Conservation (phyloP, 768 basidiomycete species). For the Leccinum aurantiacum region DNA sequence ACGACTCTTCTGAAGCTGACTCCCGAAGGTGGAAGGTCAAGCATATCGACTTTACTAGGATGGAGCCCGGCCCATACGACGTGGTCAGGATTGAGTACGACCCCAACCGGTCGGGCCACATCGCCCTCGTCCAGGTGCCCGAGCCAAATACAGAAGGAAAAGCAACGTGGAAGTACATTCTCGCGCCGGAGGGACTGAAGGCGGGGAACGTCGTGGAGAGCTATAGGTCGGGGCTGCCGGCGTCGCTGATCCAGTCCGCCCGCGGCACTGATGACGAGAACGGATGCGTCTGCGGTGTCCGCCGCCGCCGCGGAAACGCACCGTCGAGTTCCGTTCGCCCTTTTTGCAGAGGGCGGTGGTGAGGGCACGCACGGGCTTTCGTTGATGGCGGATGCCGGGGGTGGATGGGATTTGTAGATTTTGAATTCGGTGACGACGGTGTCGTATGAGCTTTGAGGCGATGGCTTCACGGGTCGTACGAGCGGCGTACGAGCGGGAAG, state of each 20-base stretch:
- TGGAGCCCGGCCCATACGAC: slow-evolving; percentile 78
- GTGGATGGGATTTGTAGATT: too few relatives aligned
- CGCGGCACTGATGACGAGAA: slow-evolving; percentile 23
- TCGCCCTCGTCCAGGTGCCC: slow-evolving; percentile 79
- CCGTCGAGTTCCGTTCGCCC: too few relatives aligned
- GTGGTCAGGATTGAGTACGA: slow-evolving; percentile 97
- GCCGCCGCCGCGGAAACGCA: too few relatives aligned
- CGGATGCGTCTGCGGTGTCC: background rate
- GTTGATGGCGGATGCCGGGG: too few relatives aligned
- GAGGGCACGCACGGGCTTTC: too few relatives aligned
- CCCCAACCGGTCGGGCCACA: slow-evolving; percentile 90
- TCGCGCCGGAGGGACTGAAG: slow-evolving; percentile 86
- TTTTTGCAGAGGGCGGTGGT: too few relatives aligned
- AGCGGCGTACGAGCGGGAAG: too few relatives aligned
- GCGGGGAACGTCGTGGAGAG: slow-evolving; percentile 88
- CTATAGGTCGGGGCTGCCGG: slow-evolving; percentile 80
- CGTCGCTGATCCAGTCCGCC: slow-evolving; percentile 56
- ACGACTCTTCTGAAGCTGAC: too few relatives aligned
- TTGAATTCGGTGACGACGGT: too few relatives aligned
- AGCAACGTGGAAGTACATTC: slow-evolving; percentile 83
- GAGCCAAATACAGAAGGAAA: slow-evolving; percentile 50
- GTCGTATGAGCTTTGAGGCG: too few relatives aligned
- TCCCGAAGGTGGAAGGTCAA: too few relatives aligned
- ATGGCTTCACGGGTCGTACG: too few relatives aligned
- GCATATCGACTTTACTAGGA: slow-evolving; percentile 74